These are phyloP conservation scores for Oligophagozyma castellii DNA, from an alignment of 1,139 yeast genomes.

Conservation along the genomic window DNA sequence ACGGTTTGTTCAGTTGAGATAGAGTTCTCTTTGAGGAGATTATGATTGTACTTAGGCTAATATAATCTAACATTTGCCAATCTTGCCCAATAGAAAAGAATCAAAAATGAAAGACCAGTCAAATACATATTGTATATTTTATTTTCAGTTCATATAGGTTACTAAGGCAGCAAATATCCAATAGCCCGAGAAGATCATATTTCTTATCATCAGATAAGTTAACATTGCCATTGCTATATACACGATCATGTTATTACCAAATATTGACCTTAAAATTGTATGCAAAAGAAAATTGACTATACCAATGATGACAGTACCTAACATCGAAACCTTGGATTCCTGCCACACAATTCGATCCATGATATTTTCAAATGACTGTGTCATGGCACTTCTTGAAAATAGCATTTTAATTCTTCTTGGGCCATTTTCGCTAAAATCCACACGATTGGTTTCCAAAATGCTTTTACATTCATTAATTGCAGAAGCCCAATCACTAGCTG, in stretches of 20 bases:
- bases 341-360: slow-evolving; percentile 18
- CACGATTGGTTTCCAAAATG: slow-evolving; percentile 24
- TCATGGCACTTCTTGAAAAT: slow-evolving; percentile 55
- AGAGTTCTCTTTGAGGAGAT: too few relatives aligned
- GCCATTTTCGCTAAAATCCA: slow-evolving; percentile 37
- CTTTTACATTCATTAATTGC: slow-evolving; percentile 35
- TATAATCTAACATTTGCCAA: too few relatives aligned
- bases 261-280: slow-evolving; percentile 8
- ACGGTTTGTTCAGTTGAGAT: too few relatives aligned
- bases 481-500: slow-evolving; percentile 48
- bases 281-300: slow-evolving; percentile 8
- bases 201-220: not conserved
- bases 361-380: slow-evolving; percentile 35
- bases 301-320: slow-evolving; percentile 10
- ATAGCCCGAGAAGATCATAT: slow-evolving; percentile 5
- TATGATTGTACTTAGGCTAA: too few relatives aligned
- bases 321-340: slow-evolving; percentile 9
- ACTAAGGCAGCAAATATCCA: slow-evolving; percentile 23
- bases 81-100: too few relatives aligned
- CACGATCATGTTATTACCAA: slow-evolving; percentile 7
- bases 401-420: slow-evolving; percentile 33
- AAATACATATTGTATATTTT: too few relatives aligned
- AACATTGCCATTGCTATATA: not conserved
- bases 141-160: slow-evolving; percentile 19
- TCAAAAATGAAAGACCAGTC: too few relatives aligned